A percentile compares a stretch with the other conserved stretches of the same genome.
Conservation (phyloP, 192 early-diverging fungal genomes). For the Phycomyces nitens region DNA sequence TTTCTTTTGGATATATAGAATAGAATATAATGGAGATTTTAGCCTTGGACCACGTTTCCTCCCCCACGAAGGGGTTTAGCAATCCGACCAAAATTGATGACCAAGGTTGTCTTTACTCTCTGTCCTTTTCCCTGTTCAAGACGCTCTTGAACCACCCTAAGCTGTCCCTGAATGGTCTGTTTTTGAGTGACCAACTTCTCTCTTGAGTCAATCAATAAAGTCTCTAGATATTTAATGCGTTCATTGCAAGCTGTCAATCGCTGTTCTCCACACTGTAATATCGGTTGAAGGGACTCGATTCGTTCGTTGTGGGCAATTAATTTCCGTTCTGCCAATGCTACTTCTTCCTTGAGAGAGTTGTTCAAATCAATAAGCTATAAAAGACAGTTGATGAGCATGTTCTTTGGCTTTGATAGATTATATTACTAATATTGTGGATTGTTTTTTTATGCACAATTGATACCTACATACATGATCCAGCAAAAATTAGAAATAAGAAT, state of each 20-base stretch:
- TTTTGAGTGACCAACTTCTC: slow-evolving; percentile 72
- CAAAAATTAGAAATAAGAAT: no score
- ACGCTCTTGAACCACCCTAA: slow-evolving; percentile 65
- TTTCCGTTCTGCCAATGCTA: slow-evolving; percentile 84
- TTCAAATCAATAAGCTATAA: slow-evolving; percentile 88
- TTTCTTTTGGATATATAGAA: no score
- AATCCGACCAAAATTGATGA: slow-evolving; percentile 48
- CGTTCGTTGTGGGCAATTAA: slow-evolving; percentile 86
- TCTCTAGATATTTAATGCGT: slow-evolving; percentile 82
- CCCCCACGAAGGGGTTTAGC: slow-evolving; percentile 92
- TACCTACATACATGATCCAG: slow-evolving; percentile 55
- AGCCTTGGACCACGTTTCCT: slow-evolving; percentile 5
- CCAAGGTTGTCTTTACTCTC: slow-evolving; percentile 1
- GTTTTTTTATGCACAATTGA: slow-evolving; percentile 89
- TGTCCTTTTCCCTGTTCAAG: slow-evolving; percentile 60
- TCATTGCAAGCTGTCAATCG: slow-evolving; percentile 87
- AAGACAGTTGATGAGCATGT: neutral
- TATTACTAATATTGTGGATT: no score
- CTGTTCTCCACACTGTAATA: slow-evolving; percentile 50
- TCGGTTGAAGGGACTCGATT: slow-evolving; percentile 51
- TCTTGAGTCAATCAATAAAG: slow-evolving; percentile 75
- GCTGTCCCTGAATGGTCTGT: slow-evolving; percentile 71
- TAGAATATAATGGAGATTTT: neutral
- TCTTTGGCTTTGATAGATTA: no score
- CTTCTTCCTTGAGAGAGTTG: slow-evolving; percentile 90